phyloP scores from a whole-genome alignment of 805 yeast genomes.

The Clavispora carvajalis region DNA sequence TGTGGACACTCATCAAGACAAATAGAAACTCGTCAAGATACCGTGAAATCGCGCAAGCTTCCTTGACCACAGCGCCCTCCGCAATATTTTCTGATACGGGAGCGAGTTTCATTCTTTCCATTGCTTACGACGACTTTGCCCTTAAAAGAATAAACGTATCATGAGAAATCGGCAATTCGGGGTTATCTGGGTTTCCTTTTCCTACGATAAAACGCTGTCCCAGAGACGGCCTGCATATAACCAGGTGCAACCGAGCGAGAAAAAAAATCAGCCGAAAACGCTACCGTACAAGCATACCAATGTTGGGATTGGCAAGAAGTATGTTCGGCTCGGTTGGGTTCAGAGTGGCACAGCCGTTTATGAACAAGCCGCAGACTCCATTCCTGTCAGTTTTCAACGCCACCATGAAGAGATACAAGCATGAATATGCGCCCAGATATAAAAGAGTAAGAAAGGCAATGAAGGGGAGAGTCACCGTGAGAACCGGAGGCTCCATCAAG shows the following conservation, averaged over 20 bases:
- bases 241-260: background rate
- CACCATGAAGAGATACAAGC: conserved; percentile 41
- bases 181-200: no score
- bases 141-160: no score
- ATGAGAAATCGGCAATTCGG: no score
- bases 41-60: no score
- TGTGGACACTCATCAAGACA: no score
- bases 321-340: conserved; percentile 2
- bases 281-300: background rate
- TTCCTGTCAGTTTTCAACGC: conserved; percentile 2
- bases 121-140: no score
- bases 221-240: background rate
- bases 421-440: conserved; percentile 75
- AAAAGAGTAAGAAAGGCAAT: conserved; percentile 68
- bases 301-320: conserved; percentile 7
- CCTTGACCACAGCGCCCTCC: no score
- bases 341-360: background rate
- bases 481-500: conserved; percentile 89
- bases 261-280: background rate
- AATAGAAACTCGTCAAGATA: no score
- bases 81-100: no score
- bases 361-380: background rate
- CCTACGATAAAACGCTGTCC: no score
- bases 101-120: no score
- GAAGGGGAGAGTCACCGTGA: conserved; percentile 91